A percentile compares a stretch with the other conserved stretches of the same genome.
phyloP scores from a whole-genome alignment of 2,329 filamentous ascomycete species.

The Didymella exigua region DNA sequence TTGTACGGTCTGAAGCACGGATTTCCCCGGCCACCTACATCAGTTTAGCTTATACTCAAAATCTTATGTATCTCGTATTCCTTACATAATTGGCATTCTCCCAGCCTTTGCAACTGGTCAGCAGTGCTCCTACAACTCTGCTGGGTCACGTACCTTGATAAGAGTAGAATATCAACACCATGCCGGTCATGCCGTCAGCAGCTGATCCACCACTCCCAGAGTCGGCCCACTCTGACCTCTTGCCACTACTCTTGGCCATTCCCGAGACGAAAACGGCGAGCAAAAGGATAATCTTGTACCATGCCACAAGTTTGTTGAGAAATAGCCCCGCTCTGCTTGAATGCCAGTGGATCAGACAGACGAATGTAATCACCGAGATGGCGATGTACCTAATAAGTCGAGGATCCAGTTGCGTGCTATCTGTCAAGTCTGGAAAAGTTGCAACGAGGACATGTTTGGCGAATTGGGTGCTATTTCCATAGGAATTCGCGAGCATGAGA shows the following conservation, averaged over 20 bases:
- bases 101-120: neutral
- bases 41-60: no score
- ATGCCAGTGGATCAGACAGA: constrained; percentile 49
- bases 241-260: neutral
- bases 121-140: neutral
- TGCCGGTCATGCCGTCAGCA: neutral
- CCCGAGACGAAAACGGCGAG: constrained; percentile 30
- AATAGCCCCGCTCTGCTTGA: constrained; percentile 41
- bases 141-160: neutral
- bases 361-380: constrained; percentile 42
- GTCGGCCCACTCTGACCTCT: neutral
- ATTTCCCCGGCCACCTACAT: no score
- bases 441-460: no score
- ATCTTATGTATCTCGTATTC: no score
- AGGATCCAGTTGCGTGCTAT: constrained; percentile 22
- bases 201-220: neutral
- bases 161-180: neutral
- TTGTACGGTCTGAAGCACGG: no score
- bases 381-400: constrained; percentile 46
- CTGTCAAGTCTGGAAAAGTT: no score
- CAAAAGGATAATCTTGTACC: constrained; percentile 47
- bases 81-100: neutral
- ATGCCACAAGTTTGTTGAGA: constrained; percentile 46
- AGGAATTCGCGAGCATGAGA: neutral
- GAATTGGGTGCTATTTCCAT: neutral